phyloP scores from a whole-genome alignment of 2,329 filamentous ascomycete genomes.

The Cladosporium halotolerans region DNA sequence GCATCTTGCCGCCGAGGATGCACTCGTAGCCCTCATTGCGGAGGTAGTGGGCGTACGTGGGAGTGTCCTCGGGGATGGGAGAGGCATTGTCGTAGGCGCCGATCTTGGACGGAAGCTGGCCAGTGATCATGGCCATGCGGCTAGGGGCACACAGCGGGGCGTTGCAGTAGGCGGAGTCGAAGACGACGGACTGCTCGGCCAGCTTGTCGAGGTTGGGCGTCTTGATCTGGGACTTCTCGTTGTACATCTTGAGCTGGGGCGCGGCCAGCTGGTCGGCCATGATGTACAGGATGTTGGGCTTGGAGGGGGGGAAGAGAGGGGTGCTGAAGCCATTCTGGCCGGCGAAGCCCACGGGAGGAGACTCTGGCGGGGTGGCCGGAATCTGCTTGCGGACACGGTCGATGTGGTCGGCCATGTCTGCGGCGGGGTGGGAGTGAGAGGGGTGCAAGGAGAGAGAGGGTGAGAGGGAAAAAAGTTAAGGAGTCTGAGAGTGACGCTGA shows the following conservation, averaged over 20 bases:
- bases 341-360: conserved; percentile 32
- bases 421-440: background rate
- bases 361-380: conserved; percentile 32
- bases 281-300: conserved; percentile 81
- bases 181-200: conserved; percentile 75
- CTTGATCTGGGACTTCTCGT: conserved; percentile 80
- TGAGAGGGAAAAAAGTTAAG: background rate
- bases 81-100: conserved; percentile 87
- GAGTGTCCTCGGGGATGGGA: conserved; percentile 74
- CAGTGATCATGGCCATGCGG: conserved; percentile 90
- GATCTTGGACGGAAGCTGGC: conserved; percentile 85
- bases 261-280: conserved; percentile 96
- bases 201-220: conserved; percentile 84
- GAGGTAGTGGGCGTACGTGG: conserved; percentile 89
- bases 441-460: background rate
- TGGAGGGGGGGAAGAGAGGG: conserved; percentile 32
- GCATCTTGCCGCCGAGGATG: conserved; percentile 90
- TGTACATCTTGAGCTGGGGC: conserved; percentile 86
- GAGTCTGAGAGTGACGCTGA: background rate
- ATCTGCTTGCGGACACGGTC: conserved; percentile 24
- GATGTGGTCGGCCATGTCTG: conserved; percentile 16
- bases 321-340: conserved; percentile 35
- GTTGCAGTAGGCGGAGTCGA: conserved; percentile 91
- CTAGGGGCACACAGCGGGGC: conserved; percentile 88
- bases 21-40: conserved; percentile 82